These are phyloP conservation scores for Suillus bovinus DNA, from an alignment of 768 basidiomycete species.

Conservation along the genomic window DNA sequence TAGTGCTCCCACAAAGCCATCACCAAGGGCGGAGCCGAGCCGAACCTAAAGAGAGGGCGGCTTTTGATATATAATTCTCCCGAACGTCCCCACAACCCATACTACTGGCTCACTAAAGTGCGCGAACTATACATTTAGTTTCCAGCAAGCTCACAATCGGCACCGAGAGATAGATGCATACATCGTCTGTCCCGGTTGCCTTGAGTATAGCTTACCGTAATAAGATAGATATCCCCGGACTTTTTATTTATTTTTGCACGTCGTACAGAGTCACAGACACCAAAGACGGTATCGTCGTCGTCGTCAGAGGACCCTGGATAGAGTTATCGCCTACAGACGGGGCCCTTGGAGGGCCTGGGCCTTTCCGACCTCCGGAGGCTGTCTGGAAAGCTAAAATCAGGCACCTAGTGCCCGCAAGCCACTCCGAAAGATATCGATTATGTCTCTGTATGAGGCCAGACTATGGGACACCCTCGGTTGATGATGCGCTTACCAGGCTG, in stretches of 20 bases:
- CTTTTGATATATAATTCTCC: not conserved
- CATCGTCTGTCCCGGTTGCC: not conserved
- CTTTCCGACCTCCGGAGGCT: not conserved
- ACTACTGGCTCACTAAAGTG: not conserved
- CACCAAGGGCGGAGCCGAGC: not conserved
- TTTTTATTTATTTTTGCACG: conserved; percentile 1
- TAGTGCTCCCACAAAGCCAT: not conserved
- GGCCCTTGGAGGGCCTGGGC: not conserved
- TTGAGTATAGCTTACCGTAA: conserved; percentile 1
- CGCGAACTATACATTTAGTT: not conserved
- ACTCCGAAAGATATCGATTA: not conserved
- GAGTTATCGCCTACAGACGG: not conserved
- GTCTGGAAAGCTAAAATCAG: not conserved
- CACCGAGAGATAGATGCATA: not conserved
- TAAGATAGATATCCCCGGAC: not conserved
- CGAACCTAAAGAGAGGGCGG: not conserved
- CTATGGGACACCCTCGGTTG: not conserved
- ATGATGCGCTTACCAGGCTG: not conserved
- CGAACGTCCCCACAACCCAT: conserved; percentile 1
- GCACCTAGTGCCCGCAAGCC: not conserved
- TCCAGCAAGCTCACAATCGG: conserved; percentile 1
- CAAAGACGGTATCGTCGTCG: not conserved
- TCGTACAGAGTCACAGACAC: not conserved
- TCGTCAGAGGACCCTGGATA: not conserved
- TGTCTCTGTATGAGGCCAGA: not conserved